These are phyloP conservation scores for Russula olivacea DNA, from an alignment of 768 basidiomycete genomes.

Conservation along the genomic window DNA sequence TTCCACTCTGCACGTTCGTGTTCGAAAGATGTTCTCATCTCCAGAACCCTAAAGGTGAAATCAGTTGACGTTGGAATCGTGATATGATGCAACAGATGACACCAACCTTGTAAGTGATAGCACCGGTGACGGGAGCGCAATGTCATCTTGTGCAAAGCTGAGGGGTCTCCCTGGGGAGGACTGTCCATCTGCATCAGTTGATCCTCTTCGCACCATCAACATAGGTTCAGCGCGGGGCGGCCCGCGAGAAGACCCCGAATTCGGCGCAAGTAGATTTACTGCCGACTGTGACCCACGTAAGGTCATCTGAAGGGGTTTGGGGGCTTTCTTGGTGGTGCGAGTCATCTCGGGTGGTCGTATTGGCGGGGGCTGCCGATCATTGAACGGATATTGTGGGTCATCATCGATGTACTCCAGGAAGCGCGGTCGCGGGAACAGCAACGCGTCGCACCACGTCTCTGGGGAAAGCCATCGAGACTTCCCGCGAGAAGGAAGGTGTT, in stretches of 20 bases:
- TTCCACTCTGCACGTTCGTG: conserved; percentile 64
- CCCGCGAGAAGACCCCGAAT: conserved; percentile 7
- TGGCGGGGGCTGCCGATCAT: background rate
- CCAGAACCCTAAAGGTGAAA: conserved; percentile 48
- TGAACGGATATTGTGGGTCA: conserved; percentile 21
- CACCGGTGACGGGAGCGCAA: conserved; percentile 52
- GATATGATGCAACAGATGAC: background rate
- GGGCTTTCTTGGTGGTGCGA: background rate
- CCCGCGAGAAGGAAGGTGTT: conserved; percentile 33
- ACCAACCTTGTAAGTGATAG: conserved; percentile 49
- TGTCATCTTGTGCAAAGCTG: conserved; percentile 56
- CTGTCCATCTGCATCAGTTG: background rate
- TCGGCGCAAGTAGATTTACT: background rate
- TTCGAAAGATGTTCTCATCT: conserved; percentile 56
- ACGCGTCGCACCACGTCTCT: conserved; percentile 77
- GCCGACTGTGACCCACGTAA: conserved; percentile 10
- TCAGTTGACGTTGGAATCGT: background rate
- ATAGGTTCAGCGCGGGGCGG: conserved; percentile 22
- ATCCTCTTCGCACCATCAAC: background rate
- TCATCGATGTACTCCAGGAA: conserved; percentile 46
- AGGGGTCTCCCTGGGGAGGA: conserved; percentile 38
- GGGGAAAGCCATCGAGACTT: conserved; percentile 65
- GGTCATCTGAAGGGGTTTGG: background rate
- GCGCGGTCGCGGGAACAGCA: conserved; percentile 70
- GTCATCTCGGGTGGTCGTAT: conserved; percentile 3